Evolutionary conservation across 768 basidiomycete species (phyloP).

Genomic region (Hygrocybe coccinea): DNA sequence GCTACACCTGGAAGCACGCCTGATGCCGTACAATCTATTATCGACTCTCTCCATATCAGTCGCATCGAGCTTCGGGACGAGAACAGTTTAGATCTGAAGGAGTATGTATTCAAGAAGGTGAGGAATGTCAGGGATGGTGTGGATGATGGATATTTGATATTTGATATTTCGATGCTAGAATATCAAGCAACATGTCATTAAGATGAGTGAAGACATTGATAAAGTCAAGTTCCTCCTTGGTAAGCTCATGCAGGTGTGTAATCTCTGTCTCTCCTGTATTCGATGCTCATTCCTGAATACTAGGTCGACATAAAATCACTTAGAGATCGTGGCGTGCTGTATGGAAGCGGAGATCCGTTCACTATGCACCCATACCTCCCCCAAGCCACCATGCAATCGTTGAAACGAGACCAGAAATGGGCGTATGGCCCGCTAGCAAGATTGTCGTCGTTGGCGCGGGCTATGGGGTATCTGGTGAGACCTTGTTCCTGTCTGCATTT

Average conservation of each 20-base stretch:
- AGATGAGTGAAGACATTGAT: slow-evolving; percentile 62
- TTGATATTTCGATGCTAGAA: slow-evolving; percentile 43
- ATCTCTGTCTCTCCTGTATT: neutral
- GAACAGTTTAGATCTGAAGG: slow-evolving; percentile 76
- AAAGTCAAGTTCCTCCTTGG: slow-evolving; percentile 64
- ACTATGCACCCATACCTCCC: slow-evolving; percentile 63
- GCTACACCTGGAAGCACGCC: slow-evolving; percentile 88
- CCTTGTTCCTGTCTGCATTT: neutral
- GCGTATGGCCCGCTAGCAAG: slow-evolving; percentile 48
- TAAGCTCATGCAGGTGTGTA: slow-evolving; percentile 69
- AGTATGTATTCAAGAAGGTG: slow-evolving; percentile 87
- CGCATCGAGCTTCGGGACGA: slow-evolving; percentile 93
- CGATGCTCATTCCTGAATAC: neutral
- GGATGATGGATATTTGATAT: neutral
- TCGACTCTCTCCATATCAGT: slow-evolving; percentile 93
- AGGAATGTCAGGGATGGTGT: neutral
- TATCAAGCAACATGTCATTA: slow-evolving; percentile 73
- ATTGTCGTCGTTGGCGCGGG: slow-evolving; percentile 61
- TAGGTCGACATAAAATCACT: slow-evolving; percentile 35
- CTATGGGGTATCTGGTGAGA: slow-evolving; percentile 83
- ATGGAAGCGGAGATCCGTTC: slow-evolving; percentile 45
- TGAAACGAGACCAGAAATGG: slow-evolving; percentile 42
- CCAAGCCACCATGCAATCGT: slow-evolving; percentile 38
- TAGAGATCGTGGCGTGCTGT: slow-evolving; percentile 40
- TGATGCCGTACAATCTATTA: slow-evolving; percentile 81